phyloP scores from a whole-genome alignment of 2,329 filamentous ascomycete species.

The Bipolaris oryzae region DNA sequence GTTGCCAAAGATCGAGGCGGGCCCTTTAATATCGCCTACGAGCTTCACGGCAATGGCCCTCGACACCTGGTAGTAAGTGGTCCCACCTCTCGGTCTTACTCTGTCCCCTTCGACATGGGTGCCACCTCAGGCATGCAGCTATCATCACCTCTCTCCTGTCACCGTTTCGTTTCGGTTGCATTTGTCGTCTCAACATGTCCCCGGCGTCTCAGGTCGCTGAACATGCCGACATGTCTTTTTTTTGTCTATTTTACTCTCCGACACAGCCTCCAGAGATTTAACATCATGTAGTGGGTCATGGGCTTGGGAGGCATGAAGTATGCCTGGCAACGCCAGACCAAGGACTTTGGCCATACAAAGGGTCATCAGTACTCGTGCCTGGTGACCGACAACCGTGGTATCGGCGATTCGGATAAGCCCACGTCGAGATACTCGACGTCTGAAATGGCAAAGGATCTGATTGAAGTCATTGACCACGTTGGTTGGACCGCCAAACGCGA shows the following conservation, averaged over 20 bases:
- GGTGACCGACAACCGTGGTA: conserved; percentile 82
- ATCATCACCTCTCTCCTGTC: conserved; percentile 14
- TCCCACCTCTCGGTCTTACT: conserved; percentile 20
- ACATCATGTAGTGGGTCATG: conserved; percentile 71
- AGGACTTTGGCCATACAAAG: conserved; percentile 77
- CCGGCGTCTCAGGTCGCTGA: conserved; percentile 37
- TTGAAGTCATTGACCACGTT: conserved; percentile 72
- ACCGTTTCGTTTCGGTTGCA: conserved; percentile 48
- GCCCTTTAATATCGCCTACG: conserved; percentile 77
- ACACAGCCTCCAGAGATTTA: conserved; percentile 12
- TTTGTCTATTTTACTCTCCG: neutral
- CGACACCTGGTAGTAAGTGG: conserved; percentile 73
- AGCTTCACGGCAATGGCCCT: conserved; percentile 77
- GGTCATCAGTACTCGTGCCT: conserved; percentile 73
- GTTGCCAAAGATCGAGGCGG: conserved; percentile 76
- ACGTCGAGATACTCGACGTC: conserved; percentile 76
- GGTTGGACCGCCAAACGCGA: conserved; percentile 68
- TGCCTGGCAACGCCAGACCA: conserved; percentile 82
- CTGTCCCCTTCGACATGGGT: conserved; percentile 19
- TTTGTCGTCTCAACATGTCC: conserved; percentile 41
- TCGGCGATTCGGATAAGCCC: conserved; percentile 80
- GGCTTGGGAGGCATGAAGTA: conserved; percentile 73
- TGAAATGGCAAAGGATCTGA: conserved; percentile 79
- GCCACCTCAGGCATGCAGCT: conserved; percentile 19
- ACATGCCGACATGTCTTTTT: conserved; percentile 5